Conservation (phyloP, 441 rosid genomes). For the Gossypium aridum region DNA sequence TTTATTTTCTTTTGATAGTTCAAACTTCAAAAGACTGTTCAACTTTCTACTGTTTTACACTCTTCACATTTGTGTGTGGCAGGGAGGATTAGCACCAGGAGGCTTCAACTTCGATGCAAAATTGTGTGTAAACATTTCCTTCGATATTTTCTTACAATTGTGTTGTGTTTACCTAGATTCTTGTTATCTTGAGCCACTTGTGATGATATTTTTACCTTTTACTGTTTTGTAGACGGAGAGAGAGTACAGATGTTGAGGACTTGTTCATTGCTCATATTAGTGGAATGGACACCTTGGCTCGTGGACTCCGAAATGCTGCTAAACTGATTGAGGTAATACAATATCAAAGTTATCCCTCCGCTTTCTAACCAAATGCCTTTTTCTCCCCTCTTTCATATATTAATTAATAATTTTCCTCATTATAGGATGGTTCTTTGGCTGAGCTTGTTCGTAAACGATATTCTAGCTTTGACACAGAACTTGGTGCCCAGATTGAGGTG, state of each 20-base stretch:
- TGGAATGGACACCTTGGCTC: slow-evolving; percentile 96
- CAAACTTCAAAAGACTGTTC: background rate
- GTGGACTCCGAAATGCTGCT: slow-evolving; percentile 84
- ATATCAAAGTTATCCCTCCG: background rate
- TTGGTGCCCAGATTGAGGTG: slow-evolving; percentile 74
- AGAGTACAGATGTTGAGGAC: slow-evolving; percentile 96
- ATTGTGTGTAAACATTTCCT: slow-evolving; percentile 37
- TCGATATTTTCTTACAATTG: background rate
- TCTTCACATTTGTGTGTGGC: slow-evolving; percentile 13
- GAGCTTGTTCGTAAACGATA: slow-evolving; percentile 66
- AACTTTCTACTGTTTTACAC: background rate
- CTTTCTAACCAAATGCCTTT: background rate
- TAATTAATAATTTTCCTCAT: background rate
- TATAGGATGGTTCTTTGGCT: slow-evolving; percentile 64
- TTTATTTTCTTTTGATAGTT: background rate
- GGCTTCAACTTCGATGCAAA: slow-evolving; percentile 99
- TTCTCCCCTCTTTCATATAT: background rate
- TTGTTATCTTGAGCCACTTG: background rate
- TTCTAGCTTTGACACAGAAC: slow-evolving; percentile 67
- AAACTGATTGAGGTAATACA: slow-evolving; percentile 67
- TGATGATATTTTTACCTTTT: slow-evolving; percentile 1
- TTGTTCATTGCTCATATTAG: slow-evolving; percentile 82
- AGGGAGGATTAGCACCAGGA: slow-evolving; percentile 97
- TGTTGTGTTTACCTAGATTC: background rate
- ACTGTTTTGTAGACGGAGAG: slow-evolving; percentile 66